These are phyloP conservation scores for Microthyrium microscopicum DNA, from an alignment of 2,329 filamentous ascomycete species.

Conservation along the genomic window DNA sequence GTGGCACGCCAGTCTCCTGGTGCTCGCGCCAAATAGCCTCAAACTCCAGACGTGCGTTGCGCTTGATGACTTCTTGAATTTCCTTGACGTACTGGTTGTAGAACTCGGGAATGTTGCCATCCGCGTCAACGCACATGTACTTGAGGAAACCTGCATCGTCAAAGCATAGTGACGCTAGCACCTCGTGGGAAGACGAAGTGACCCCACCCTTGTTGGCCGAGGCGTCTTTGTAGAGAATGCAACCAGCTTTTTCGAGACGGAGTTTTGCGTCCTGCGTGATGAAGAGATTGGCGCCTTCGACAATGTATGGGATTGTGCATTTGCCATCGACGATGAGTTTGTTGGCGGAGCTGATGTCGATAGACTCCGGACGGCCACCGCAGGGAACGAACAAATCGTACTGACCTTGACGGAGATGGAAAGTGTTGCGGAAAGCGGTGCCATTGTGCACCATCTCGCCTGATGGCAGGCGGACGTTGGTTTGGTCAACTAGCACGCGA, in stretches of 20 bases:
- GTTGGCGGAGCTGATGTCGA: conserved; percentile 75
- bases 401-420: conserved; percentile 58
- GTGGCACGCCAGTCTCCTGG: conserved; percentile 58
- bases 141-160: conserved; percentile 75
- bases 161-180: conserved; percentile 85
- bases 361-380: conserved; percentile 89
- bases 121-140: conserved; percentile 78
- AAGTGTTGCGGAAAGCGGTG: conserved; percentile 92
- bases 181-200: conserved; percentile 90
- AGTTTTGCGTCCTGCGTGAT: conserved; percentile 97
- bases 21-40: conserved; percentile 97
- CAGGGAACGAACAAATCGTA: conserved; percentile 92
- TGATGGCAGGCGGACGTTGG: conserved; percentile 67
- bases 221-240: conserved; percentile 91
- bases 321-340: conserved; percentile 86
- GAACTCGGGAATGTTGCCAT: conserved; percentile 69
- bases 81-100: conserved; percentile 86
- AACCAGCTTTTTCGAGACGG: conserved; percentile 85
- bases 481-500: conserved; percentile 82
- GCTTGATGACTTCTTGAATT: conserved; percentile 78
- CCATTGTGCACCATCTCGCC: conserved; percentile 84
- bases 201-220: conserved; percentile 98
- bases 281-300: conserved; percentile 96
- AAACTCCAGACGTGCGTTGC: conserved; percentile 86
- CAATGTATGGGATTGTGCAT: conserved; percentile 76